Percentiles rank a stretch among this genome's conserved stretches.
These are phyloP conservation scores for Stenocarpella maydis DNA, from an alignment of 2,329 filamentous ascomycete genomes.

Conservation along the genomic window DNA sequence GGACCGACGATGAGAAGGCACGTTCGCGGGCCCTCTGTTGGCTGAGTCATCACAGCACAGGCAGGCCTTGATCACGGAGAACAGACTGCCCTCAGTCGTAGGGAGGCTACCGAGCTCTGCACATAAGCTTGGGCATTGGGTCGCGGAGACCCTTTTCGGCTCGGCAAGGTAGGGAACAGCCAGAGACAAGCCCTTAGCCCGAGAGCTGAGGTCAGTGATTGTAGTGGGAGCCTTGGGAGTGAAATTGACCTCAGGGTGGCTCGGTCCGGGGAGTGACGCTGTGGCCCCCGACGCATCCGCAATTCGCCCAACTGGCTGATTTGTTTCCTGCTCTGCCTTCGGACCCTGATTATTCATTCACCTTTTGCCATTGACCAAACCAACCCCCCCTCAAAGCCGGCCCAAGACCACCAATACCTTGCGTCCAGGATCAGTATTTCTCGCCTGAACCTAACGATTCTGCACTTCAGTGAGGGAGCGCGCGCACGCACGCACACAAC, in stretches of 20 bases:
- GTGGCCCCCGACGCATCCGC: slow-evolving; percentile 19
- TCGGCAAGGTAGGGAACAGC: neutral
- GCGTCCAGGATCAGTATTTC: neutral
- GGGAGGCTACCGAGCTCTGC: neutral
- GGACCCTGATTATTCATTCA: slow-evolving; percentile 12
- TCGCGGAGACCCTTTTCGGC: neutral
- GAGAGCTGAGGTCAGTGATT: neutral
- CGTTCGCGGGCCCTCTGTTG: neutral
- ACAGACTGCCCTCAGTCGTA: neutral
- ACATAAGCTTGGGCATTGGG: slow-evolving; percentile 4
- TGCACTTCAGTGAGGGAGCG: neutral
- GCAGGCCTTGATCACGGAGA: neutral
- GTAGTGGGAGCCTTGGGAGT: too few relatives aligned
- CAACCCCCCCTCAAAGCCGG: slow-evolving; percentile 1
- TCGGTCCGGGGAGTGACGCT: slow-evolving; percentile 13
- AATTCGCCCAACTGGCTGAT: neutral
- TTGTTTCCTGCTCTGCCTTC: slow-evolving; percentile 9
- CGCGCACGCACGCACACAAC: neutral
- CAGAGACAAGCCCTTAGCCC: neutral
- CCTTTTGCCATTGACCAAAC: slow-evolving; percentile 5
- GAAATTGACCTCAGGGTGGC: too few relatives aligned
- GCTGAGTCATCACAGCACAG: slow-evolving; percentile 24
- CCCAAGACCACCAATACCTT: slow-evolving; percentile 1
- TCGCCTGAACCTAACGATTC: neutral
- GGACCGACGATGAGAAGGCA: slow-evolving; percentile 7